Percentiles rank a stretch among this genome's conserved stretches.
Evolutionary conservation across 106 monocot genomes (phyloP).

Genomic region (Ottelia alismoides): DNA sequence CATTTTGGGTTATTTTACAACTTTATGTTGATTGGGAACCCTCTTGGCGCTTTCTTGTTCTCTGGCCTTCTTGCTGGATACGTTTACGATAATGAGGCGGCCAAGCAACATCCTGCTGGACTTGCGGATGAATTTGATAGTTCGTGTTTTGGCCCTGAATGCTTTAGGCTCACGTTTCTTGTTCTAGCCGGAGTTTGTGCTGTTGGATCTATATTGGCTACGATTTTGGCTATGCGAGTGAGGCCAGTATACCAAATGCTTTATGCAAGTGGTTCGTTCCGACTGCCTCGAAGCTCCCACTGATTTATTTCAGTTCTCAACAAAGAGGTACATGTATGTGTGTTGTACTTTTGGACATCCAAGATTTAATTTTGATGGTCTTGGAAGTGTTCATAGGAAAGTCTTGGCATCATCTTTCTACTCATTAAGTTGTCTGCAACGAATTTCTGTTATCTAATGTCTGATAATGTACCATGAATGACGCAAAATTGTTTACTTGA

Average conservation of each 20-base stretch:
- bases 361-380: no score
- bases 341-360: no score
- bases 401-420: no score
- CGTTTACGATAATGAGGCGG: conserved; percentile 59
- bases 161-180: conserved; percentile 79
- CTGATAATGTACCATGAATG: no score
- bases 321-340: no score
- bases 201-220: conserved; percentile 42
- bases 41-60: conserved; percentile 65
- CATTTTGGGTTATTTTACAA: conserved; percentile 85
- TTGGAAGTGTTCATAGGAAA: no score
- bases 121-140: neutral
- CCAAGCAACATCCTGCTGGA: conserved; percentile 20
- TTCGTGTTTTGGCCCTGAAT: conserved; percentile 57
- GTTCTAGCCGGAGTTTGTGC: conserved; percentile 50
- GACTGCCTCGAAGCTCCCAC: conserved; percentile 37
- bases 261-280: conserved; percentile 72
- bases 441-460: no score
- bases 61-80: conserved; percentile 59
- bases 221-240: conserved; percentile 51
- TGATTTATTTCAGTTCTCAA: no score
- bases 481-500: no score
- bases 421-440: no score
- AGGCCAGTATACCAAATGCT: conserved; percentile 85
- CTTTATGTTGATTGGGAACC: conserved; percentile 77